These are phyloP conservation scores for Endocladia muricata DNA, from an alignment of 31 red algal genomes.

Conservation along the genomic window DNA sequence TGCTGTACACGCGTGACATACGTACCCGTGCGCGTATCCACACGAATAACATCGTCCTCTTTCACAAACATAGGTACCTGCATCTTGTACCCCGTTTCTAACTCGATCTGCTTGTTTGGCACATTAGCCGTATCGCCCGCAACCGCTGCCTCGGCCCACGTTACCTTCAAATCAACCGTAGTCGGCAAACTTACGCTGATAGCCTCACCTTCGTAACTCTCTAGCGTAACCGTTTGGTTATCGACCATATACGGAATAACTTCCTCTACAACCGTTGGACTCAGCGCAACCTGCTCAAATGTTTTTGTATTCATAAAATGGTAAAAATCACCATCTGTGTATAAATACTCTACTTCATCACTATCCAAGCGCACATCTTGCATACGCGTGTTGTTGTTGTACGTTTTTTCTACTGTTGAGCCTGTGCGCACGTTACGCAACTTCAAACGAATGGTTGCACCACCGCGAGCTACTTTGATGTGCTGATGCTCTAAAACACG, in stretches of 20 bases:
- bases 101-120: no score
- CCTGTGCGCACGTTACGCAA: constrained; percentile 85
- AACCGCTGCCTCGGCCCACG: constrained; percentile 73
- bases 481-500: constrained; percentile 84
- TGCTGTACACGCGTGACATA: no score
- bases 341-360: constrained; percentile 77
- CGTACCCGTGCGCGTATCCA: no score
- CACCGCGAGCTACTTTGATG: constrained; percentile 94
- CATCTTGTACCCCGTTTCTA: no score
- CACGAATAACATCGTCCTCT: no score
- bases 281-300: constrained; percentile 87
- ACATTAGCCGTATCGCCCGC: constrained; percentile 90
- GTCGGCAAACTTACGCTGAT: constrained; percentile 85
- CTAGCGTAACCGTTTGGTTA: constrained; percentile 70
- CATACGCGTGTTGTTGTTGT: constrained; percentile 81
- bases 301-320: constrained; percentile 97
- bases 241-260: constrained; percentile 78
- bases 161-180: constrained; percentile 62
- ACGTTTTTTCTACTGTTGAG: constrained; percentile 78
- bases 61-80: no score
- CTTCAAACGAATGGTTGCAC: constrained; percentile 94
- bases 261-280: constrained; percentile 30
- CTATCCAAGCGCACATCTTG: constrained; percentile 74
- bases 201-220: constrained; percentile 57
- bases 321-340: constrained; percentile 78